Conservation (phyloP, 2,329 filamentous ascomycete genomes). For the Fusarium xylarioides region DNA sequence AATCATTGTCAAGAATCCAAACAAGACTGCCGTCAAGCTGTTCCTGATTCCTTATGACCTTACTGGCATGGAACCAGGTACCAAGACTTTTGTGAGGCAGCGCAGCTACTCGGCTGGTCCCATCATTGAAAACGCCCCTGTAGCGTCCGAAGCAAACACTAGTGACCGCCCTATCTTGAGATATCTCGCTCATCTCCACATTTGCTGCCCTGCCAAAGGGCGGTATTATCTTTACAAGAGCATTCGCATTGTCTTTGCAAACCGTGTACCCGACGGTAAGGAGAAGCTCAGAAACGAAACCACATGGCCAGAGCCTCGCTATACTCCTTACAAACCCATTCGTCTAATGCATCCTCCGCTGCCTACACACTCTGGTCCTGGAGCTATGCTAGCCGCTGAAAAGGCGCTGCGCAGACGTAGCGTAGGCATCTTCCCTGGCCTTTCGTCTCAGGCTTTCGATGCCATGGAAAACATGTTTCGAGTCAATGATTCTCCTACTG, state of each 20-base stretch:
- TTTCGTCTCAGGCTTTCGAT: conserved; percentile 48
- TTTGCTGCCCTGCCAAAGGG: conserved; percentile 85
- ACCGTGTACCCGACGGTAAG: conserved; percentile 93
- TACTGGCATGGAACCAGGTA: conserved; percentile 89
- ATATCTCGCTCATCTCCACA: conserved; percentile 92
- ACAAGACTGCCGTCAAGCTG: conserved; percentile 96
- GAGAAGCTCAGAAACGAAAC: conserved; percentile 92
- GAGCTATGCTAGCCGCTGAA: conserved; percentile 64
- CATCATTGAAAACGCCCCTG: conserved; percentile 74
- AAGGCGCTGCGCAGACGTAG: conserved; percentile 68
- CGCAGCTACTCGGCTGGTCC: conserved; percentile 90
- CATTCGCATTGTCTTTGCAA: conserved; percentile 94
- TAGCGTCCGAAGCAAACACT: conserved; percentile 38
- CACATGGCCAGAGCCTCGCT: conserved; percentile 87
- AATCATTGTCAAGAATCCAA: conserved; percentile 97
- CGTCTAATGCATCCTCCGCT: conserved; percentile 59
- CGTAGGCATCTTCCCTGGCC: conserved; percentile 57
- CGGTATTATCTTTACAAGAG: conserved; percentile 91
- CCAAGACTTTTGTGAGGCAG: conserved; percentile 95
- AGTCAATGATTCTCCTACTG: conserved; percentile 11
- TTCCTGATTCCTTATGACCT: conserved; percentile 95
- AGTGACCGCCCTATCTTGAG: conserved; percentile 76
- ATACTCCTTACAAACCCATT: conserved; percentile 81
- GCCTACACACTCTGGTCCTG: conserved; percentile 51
- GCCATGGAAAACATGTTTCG: conserved; percentile 44